A percentile compares a stretch with the other conserved stretches of the same genome.
Conservation (phyloP, 2,329 filamentous ascomycete species). For the Hypoxylon sp. region DNA sequence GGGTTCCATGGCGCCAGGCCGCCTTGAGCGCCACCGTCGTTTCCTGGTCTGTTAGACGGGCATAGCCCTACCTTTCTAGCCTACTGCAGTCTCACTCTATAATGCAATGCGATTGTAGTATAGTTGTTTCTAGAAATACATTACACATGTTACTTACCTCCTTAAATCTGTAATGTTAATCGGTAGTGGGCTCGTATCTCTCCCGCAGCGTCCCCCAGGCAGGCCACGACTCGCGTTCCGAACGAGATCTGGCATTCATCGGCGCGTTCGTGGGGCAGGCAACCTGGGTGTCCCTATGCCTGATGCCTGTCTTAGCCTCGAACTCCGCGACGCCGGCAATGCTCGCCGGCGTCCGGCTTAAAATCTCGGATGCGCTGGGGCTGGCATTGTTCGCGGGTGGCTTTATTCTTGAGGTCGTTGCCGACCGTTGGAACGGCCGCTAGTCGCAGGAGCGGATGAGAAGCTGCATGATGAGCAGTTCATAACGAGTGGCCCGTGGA, state of each 20-base stretch:
- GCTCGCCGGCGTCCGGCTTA: slow-evolving; percentile 63
- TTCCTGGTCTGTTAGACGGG: slow-evolving; percentile 72
- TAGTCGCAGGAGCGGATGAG: slow-evolving; percentile 71
- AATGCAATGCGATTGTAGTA: no score
- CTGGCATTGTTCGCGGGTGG: slow-evolving; percentile 69
- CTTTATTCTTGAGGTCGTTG: slow-evolving; percentile 69
- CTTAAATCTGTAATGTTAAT: not conserved
- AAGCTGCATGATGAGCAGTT: slow-evolving; percentile 77
- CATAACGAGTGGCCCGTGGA: slow-evolving; percentile 72
- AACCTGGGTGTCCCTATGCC: slow-evolving; percentile 74
- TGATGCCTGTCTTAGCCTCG: slow-evolving; percentile 72
- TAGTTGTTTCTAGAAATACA: not conserved
- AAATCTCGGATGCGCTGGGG: slow-evolving; percentile 67
- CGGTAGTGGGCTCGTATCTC: slow-evolving; percentile 71
- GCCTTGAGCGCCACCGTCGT: slow-evolving; percentile 55
- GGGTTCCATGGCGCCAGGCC: slow-evolving; percentile 68
- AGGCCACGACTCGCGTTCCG: slow-evolving; percentile 67
- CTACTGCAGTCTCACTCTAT: not conserved
- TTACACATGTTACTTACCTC: not conserved
- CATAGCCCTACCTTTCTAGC: slow-evolving; percentile 37
- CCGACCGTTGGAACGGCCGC: slow-evolving; percentile 71
- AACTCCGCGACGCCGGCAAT: slow-evolving; percentile 69
- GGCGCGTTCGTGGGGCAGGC: slow-evolving; percentile 66
- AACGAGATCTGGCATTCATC: slow-evolving; percentile 57
- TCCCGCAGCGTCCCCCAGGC: slow-evolving; percentile 70